Conservation (phyloP, 2,329 filamentous ascomycete species). For the Fusarium udum region DNA sequence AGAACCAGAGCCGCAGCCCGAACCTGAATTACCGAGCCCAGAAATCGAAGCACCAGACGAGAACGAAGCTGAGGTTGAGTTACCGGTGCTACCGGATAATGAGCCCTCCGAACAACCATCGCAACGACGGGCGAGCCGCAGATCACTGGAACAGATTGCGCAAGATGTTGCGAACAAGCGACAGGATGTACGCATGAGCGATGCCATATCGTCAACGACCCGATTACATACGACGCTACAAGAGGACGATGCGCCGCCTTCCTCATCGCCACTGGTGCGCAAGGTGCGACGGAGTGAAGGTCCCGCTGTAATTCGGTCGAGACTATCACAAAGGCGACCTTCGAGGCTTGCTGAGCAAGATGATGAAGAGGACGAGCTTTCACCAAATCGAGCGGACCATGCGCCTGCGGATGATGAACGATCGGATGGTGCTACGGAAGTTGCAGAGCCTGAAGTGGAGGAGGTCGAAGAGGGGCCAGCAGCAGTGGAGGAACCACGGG, state of each 20-base stretch:
- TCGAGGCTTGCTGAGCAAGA: conserved; percentile 32
- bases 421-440: conserved; percentile 14
- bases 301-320: conserved; percentile 45
- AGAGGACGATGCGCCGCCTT: conserved; percentile 44
- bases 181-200: conserved; percentile 50
- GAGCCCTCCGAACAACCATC: conserved; percentile 10
- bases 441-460: background rate
- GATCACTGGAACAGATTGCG: conserved; percentile 35
- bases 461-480: conserved; percentile 34
- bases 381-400: conserved; percentile 41
- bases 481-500: conserved; percentile 31
- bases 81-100: conserved; percentile 36
- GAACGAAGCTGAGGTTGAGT: conserved; percentile 25
- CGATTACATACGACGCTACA: conserved; percentile 55
- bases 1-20: background rate
- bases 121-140: conserved; percentile 18
- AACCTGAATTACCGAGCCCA: conserved; percentile 20
- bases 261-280: conserved; percentile 55
- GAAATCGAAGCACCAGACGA: conserved; percentile 2
- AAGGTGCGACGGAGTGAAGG: conserved; percentile 52
- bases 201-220: conserved; percentile 52
- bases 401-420: conserved; percentile 17
- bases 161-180: conserved; percentile 64
- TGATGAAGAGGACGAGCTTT: conserved; percentile 47
- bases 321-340: conserved; percentile 37